A percentile compares a stretch with the other conserved stretches of the same genome.
These are phyloP conservation scores for Articulospora tetracladia DNA, from an alignment of 495 filamentous ascomycete species.

Conservation along the genomic window DNA sequence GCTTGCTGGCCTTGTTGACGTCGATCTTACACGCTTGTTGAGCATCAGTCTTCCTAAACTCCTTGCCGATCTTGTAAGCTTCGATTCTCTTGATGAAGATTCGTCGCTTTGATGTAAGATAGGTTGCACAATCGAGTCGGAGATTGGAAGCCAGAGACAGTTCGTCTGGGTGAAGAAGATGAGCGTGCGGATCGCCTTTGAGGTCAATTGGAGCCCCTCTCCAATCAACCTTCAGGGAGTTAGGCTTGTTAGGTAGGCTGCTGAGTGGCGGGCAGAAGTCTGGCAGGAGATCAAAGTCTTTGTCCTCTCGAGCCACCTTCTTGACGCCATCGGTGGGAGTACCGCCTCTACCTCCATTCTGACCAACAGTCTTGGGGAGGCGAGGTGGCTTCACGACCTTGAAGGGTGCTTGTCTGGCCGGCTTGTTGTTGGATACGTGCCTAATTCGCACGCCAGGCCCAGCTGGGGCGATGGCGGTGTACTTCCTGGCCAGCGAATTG, in stretches of 20 bases:
- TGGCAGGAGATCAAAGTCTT: conserved; percentile 73
- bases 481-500: conserved; percentile 45
- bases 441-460: conserved; percentile 22
- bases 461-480: conserved; percentile 38
- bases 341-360: conserved; percentile 39
- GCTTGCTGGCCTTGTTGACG: conserved; percentile 95
- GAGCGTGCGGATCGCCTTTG: conserved; percentile 69
- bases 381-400: conserved; percentile 21
- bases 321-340: conserved; percentile 33
- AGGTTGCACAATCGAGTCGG: conserved; percentile 83
- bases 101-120: conserved; percentile 90
- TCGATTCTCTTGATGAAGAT: conserved; percentile 80
- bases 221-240: conserved; percentile 82
- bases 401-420: conserved; percentile 24
- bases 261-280: conserved; percentile 74
- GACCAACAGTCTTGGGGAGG: not conserved
- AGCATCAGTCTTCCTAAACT: conserved; percentile 96
- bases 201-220: conserved; percentile 79
- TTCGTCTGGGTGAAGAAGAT: conserved; percentile 78
- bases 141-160: conserved; percentile 73
- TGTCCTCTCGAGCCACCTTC: conserved; percentile 65
- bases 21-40: conserved; percentile 98
- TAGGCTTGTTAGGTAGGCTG: conserved; percentile 55
- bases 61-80: conserved; percentile 66
- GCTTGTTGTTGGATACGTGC: conserved; percentile 27